Evolutionary conservation across 768 basidiomycete species (phyloP).

Genomic region (Cantharellus anzutake): DNA sequence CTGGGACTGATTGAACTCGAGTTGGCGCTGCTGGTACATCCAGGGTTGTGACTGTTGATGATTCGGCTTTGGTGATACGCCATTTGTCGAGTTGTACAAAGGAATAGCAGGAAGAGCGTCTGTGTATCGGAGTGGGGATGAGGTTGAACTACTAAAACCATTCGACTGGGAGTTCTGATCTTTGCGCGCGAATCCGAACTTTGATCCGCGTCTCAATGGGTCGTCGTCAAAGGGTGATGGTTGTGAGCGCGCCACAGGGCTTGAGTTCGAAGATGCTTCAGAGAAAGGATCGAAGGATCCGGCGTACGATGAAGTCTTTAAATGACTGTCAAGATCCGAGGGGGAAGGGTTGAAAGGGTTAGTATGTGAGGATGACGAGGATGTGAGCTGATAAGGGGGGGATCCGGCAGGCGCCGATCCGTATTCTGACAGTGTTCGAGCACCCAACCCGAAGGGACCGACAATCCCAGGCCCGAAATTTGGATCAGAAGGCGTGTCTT

Average conservation of each 20-base stretch:
- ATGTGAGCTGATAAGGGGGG: too few species aligned
- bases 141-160: conserved; percentile 3
- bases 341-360: conserved; percentile 12
- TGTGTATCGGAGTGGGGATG: conserved; percentile 2
- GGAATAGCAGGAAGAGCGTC: conserved; percentile 2
- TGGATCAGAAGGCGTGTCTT: conserved; percentile 33
- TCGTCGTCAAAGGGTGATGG: conserved; percentile 6
- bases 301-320: conserved; percentile 2
- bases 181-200: conserved; percentile 10
- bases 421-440: too few species aligned
- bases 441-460: conserved; percentile 26
- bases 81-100: not conserved
- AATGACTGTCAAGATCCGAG: not conserved
- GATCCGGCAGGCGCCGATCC: too few species aligned
- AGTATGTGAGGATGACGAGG: too few species aligned
- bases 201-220: conserved; percentile 5
- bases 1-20: conserved; percentile 3
- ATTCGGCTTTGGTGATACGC: not conserved
- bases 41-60: conserved; percentile 4
- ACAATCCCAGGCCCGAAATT: conserved; percentile 28
- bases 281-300: conserved; percentile 11
- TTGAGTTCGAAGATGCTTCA: not conserved
- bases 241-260: not conserved
- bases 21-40: conserved; percentile 3
- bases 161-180: not conserved